Evolutionary conservation across 495 filamentous ascomycete species (phyloP).

Genomic region (Neurospora sp.): DNA sequence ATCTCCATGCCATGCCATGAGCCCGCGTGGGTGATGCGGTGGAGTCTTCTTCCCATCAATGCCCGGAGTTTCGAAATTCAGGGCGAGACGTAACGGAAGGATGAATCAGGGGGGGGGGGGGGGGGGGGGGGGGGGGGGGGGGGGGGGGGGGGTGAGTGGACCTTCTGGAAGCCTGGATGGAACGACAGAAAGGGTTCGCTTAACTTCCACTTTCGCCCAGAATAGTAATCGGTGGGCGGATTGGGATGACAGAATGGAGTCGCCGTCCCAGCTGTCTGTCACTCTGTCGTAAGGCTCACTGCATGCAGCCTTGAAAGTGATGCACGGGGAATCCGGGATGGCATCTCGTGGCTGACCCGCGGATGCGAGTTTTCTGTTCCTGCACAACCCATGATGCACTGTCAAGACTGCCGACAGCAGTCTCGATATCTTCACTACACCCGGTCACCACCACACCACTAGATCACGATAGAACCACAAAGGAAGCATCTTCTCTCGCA

Average conservation of each 20-base stretch:
- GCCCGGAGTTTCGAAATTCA: background rate
- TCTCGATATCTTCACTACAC: background rate
- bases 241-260: background rate
- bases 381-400: background rate
- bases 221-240: background rate
- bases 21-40: background rate
- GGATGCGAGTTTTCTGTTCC: background rate
- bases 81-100: background rate
- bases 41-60: background rate
- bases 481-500: background rate
- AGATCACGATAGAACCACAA: background rate
- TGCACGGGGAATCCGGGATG: background rate
- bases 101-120: background rate
- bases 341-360: background rate
- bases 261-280: background rate
- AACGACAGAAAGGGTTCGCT: background rate
- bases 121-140: background rate
- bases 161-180: background rate
- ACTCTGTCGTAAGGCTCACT: background rate
- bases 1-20: background rate
- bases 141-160: background rate
- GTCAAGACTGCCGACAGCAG: background rate
- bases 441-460: background rate
- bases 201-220: background rate
- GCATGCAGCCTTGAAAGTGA: background rate